Base-by-base conservation (phyloP, 2,329 filamentous ascomycete species). In the Apiospora arundinis region DNA sequence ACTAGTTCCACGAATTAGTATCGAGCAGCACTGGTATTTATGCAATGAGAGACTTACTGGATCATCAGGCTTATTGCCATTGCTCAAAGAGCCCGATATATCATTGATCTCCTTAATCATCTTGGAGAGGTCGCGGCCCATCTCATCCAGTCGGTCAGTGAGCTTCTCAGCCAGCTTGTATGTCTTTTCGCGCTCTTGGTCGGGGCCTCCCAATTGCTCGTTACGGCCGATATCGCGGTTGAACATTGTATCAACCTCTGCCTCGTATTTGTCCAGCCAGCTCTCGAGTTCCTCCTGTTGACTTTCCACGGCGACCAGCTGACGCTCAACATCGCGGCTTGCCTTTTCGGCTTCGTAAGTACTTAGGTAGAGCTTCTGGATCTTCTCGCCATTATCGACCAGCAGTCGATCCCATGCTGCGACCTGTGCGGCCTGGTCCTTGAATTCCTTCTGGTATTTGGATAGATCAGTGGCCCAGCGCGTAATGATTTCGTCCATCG, bases 61-160 rank as follows among this genome's bases (percentile, higher is more conserved):
- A 83, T 96, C 94, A 81, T 96, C 93, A 40, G 93, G 90, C 83
- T 97, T 97, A 82, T 89, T 92, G 72, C 93, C 94, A 87, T 97
- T 97, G 87, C 91, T 95, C 75, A 99, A 85, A 32, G 92, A 94
- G 70, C 93, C 89, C n/a, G 94, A 96, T 73, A 97, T 95, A 76
- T 92, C 91, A 80, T 99, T 99, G 80, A 99, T 97, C 83, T 98
- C 96, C 80, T 97, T 95, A 77, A 99, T 97, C 95, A 99, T 98
- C 83, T 94, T 95, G 67, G 91, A 91, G 74, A 99, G 86, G 80
- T 97, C 95, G 80, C 94, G 93, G 79, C 94, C 95, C 90, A 98
- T 97, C 77, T 97, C 95, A 71, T 97, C 95, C 74, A 99, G 86
- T 75, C 94, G 91, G 79, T 97, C 94, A 14, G 94, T 94, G 74